Evolutionary conservation across 192 early-diverging fungal species (phyloP).

Genomic region (Coemansia sp.): DNA sequence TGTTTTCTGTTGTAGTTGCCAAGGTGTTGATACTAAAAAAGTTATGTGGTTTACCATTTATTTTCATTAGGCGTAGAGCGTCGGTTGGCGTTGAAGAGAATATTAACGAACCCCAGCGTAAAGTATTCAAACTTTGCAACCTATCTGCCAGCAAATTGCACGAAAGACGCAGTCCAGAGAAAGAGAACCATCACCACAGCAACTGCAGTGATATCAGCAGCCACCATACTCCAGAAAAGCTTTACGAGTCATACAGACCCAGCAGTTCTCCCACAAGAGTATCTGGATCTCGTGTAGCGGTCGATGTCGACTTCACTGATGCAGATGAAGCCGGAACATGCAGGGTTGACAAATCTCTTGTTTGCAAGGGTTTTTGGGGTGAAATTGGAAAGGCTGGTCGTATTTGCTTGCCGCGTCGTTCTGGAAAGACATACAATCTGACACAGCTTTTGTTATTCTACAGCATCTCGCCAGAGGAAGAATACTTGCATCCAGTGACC

Average conservation of each 20-base stretch:
- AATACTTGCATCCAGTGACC: constrained; percentile 6
- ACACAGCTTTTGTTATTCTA: constrained; percentile 44
- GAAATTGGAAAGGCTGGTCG: constrained; percentile 22
- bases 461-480: constrained; percentile 18
- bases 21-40: too few relatives aligned
- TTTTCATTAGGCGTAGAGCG: constrained; percentile 12
- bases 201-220: not conserved
- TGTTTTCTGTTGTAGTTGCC: too few relatives aligned
- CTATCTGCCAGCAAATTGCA: constrained; percentile 3
- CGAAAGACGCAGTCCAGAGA: not conserved
- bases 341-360: constrained; percentile 48
- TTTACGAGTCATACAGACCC: constrained; percentile 23
- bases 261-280: constrained; percentile 44
- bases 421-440: constrained; percentile 48
- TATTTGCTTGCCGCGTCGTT: constrained; percentile 45
- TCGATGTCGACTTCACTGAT: constrained; percentile 29
- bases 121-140: not conserved
- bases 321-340: constrained; percentile 11
- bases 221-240: constrained; percentile 28
- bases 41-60: not conserved
- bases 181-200: not conserved
- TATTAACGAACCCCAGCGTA: not conserved
- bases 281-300: constrained; percentile 30
- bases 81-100: not conserved
- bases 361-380: constrained; percentile 54